A percentile compares a stretch with the other conserved stretches of the same genome.
Conservation (phyloP, 148 eudicot genomes). For the Dianthus caryophyllus region DNA sequence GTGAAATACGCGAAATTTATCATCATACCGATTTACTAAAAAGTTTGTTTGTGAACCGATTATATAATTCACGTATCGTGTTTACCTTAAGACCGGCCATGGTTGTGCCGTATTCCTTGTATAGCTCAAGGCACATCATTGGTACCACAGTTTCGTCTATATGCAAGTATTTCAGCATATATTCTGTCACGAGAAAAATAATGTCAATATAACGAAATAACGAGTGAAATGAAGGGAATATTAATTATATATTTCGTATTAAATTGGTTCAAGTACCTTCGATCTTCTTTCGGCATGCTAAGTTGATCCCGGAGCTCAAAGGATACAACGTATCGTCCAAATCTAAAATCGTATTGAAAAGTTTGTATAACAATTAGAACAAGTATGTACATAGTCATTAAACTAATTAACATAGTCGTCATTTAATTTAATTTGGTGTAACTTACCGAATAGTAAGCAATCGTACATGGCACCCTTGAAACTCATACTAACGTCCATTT, state of each 20-base stretch:
- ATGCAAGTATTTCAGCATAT: constrained; percentile 55
- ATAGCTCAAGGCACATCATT: constrained; percentile 73
- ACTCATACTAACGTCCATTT: constrained; percentile 45
- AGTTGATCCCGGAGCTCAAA: constrained; percentile 76
- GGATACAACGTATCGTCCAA: constrained; percentile 94
- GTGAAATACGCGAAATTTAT: not conserved
- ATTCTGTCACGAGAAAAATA: constrained; percentile 35
- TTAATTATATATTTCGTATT: not conserved
- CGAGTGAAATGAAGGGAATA: too few relatives aligned
- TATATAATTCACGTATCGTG: too few relatives aligned
- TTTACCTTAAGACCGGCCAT: constrained; percentile 95
- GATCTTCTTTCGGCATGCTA: constrained; percentile 84
- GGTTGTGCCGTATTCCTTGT: constrained; percentile 89
- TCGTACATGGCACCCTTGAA: constrained; percentile 47
- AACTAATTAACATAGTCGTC: too few relatives aligned
- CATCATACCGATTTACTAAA: not conserved
- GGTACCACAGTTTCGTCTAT: constrained; percentile 74
- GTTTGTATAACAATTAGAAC: too few relatives aligned
- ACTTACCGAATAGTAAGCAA: constrained; percentile 73
- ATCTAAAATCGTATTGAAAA: constrained; percentile 35
- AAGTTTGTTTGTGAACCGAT: not conserved
- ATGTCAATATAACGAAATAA: too few relatives aligned
- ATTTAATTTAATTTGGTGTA: not conserved
- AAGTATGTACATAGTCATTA: too few relatives aligned
- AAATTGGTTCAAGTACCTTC: constrained; percentile 45